Conservation (phyloP, 176 grass and related monocot species). For the Echinochloa phyllopogon region DNA sequence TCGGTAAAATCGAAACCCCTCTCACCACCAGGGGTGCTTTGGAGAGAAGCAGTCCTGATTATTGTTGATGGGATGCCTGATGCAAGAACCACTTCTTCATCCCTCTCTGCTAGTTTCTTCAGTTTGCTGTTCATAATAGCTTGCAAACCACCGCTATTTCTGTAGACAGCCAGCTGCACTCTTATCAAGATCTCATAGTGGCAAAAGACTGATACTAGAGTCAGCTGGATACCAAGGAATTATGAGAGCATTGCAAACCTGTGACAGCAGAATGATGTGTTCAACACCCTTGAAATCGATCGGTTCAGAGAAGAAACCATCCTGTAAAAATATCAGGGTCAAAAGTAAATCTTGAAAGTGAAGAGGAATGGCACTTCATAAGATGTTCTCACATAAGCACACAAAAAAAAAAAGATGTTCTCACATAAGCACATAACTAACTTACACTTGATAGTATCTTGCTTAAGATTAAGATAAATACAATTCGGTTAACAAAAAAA, state of each 20-base stretch:
- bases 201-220: constrained; percentile 35
- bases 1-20: constrained; percentile 75
- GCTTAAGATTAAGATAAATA: neutral
- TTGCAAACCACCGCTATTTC: constrained; percentile 78
- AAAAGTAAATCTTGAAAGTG: constrained; percentile 3
- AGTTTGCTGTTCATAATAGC: constrained; percentile 77
- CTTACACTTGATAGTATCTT: neutral
- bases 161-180: constrained; percentile 82
- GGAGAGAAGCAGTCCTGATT: constrained; percentile 72
- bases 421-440: constrained; percentile 3
- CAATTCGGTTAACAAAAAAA: neutral
- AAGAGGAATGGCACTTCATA: neutral
- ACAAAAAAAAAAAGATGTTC: neutral
- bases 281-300: constrained; percentile 62
- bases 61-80: constrained; percentile 82
- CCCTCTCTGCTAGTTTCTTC: constrained; percentile 73
- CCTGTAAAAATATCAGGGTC: constrained; percentile 51
- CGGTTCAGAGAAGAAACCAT: constrained; percentile 81
- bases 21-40: constrained; percentile 69
- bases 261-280: constrained; percentile 90
- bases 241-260: constrained; percentile 60
- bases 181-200: constrained; percentile 72
- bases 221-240: constrained; percentile 23
- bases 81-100: constrained; percentile 74
- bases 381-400: neutral